Percentiles rank a stretch among this genome's conserved stretches.
phyloP scores from a whole-genome alignment of 116 monocot genomes.

The Posidonia oceanica region DNA sequence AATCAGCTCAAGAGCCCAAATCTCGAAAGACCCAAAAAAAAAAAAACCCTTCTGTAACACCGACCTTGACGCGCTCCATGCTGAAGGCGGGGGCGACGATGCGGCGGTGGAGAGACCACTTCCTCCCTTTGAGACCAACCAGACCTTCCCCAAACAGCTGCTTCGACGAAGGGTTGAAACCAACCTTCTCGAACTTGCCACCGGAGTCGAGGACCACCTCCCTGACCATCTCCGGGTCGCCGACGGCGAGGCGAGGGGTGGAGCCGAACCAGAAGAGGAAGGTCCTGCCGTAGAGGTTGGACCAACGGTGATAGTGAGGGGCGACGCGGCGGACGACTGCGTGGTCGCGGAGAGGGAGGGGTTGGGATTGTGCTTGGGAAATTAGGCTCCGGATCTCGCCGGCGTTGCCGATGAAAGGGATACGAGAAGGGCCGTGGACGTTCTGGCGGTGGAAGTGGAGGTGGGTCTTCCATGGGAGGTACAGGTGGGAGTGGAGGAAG shows the following conservation, averaged over 20 bases:
- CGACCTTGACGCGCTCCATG: slow-evolving; percentile 68
- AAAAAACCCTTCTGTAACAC: neutral
- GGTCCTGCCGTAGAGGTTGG: slow-evolving; percentile 30
- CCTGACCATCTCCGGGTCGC: slow-evolving; percentile 32
- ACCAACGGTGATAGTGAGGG: slow-evolving; percentile 64
- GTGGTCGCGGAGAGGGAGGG: slow-evolving; percentile 20
- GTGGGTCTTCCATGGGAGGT: slow-evolving; percentile 30
- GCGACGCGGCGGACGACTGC: slow-evolving; percentile 31
- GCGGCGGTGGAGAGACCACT: slow-evolving; percentile 55
- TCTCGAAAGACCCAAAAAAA: neutral
- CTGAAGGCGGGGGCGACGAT: slow-evolving; percentile 56
- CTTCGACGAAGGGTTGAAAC: slow-evolving; percentile 35
- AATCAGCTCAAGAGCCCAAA: neutral
- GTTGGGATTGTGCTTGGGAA: slow-evolving; percentile 23
- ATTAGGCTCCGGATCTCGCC: slow-evolving; percentile 40
- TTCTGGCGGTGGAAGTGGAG: slow-evolving; percentile 47
- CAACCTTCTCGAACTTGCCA: slow-evolving; percentile 40
- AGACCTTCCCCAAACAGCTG: slow-evolving; percentile 71
- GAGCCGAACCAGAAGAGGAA: slow-evolving; percentile 82
- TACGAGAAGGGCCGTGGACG: slow-evolving; percentile 44
- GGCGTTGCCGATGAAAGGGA: slow-evolving; percentile 46
- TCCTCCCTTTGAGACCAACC: slow-evolving; percentile 46
- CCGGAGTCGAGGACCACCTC: slow-evolving; percentile 27
- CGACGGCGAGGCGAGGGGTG: slow-evolving; percentile 44
- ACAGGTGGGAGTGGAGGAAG: slow-evolving; percentile 18